A percentile compares a stretch with the other conserved stretches of the same genome.
These are phyloP conservation scores for Solanum piurae DNA, from an alignment of 257 asterid genomes.

Conservation along the genomic window DNA sequence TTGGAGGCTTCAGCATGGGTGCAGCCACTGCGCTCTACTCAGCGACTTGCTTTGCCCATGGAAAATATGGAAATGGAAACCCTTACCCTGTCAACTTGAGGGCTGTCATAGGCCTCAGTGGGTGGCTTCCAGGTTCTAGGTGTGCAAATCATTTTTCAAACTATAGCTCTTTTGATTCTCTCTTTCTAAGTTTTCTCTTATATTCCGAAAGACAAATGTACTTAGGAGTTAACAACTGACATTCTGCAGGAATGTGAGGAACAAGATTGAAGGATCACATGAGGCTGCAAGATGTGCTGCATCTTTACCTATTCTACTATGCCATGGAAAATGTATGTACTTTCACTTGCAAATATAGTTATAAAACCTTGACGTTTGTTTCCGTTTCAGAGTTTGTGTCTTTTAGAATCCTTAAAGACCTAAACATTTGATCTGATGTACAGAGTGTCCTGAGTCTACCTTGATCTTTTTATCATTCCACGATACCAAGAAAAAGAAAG, in stretches of 20 bases:
- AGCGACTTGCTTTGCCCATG: slow-evolving; percentile 79
- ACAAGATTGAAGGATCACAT: slow-evolving; percentile 72
- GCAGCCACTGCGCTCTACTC: slow-evolving; percentile 88
- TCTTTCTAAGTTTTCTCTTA: background rate
- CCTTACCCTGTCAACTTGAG: slow-evolving; percentile 70
- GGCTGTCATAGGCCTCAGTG: slow-evolving; percentile 79
- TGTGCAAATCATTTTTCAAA: slow-evolving; percentile 1
- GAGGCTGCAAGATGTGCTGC: slow-evolving; percentile 88
- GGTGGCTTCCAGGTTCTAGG: slow-evolving; percentile 99
- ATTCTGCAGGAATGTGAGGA: slow-evolving; percentile 52
- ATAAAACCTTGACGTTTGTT: background rate
- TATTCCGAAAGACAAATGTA: background rate
- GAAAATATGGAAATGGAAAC: slow-evolving; percentile 69
- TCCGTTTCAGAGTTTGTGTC: background rate
- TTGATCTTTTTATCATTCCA: background rate
- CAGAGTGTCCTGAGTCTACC: background rate
- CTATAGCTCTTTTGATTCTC: background rate
- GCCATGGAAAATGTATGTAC: slow-evolving; percentile 75
- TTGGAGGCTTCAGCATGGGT: slow-evolving; percentile 99
- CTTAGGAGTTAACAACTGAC: background rate
- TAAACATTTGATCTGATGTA: background rate
- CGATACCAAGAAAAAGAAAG: background rate
- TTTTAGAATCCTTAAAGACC: background rate
- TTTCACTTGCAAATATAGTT: background rate
- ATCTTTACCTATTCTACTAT: slow-evolving; percentile 76